Percentiles rank a stretch among this genome's conserved stretches.
Evolutionary conservation across 352 stramenopile genomes (phyloP).

Genomic region (Nothophytophthora sp.): DNA sequence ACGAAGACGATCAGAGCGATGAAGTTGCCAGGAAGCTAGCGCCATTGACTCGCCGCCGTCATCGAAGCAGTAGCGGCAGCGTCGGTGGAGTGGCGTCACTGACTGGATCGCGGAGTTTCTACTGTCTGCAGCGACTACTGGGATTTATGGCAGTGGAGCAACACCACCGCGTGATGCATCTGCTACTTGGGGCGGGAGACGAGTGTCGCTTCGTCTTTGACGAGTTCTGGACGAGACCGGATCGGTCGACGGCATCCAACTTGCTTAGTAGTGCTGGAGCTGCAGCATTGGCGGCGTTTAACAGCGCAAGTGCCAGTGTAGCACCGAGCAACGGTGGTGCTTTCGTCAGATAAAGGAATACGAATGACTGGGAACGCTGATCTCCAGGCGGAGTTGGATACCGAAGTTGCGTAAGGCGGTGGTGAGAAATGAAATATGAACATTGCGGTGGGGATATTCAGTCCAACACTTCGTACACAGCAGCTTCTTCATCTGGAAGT

Average conservation of each 20-base stretch:
- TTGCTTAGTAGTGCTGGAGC: slow-evolving; percentile 18
- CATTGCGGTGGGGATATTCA: background rate
- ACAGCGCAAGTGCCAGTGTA: background rate
- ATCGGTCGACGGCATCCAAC: slow-evolving; percentile 15
- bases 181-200: slow-evolving; percentile 59
- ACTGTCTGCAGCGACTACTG: slow-evolving; percentile 67
- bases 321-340: background rate
- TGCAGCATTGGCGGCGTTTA: slow-evolving; percentile 20
- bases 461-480: background rate
- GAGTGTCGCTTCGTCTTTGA: slow-evolving; percentile 57
- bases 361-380: background rate
- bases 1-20: slow-evolving; percentile 14
- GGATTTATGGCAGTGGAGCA: slow-evolving; percentile 56
- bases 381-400: too few species aligned
- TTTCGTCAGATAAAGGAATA: background rate
- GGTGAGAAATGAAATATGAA: background rate
- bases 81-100: slow-evolving; percentile 15
- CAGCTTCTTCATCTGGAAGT: background rate
- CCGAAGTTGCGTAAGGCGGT: too few species aligned
- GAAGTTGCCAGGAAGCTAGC: slow-evolving; percentile 16
- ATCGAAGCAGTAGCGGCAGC: slow-evolving; percentile 16
- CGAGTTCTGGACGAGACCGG: slow-evolving; percentile 59
- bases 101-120: slow-evolving; percentile 50
- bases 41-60: slow-evolving; percentile 7
- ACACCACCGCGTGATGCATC: slow-evolving; percentile 52